Evolutionary conservation across 1,284 basidiomycete genomes (phyloP).

Genomic region (Ganoderma boninense): DNA sequence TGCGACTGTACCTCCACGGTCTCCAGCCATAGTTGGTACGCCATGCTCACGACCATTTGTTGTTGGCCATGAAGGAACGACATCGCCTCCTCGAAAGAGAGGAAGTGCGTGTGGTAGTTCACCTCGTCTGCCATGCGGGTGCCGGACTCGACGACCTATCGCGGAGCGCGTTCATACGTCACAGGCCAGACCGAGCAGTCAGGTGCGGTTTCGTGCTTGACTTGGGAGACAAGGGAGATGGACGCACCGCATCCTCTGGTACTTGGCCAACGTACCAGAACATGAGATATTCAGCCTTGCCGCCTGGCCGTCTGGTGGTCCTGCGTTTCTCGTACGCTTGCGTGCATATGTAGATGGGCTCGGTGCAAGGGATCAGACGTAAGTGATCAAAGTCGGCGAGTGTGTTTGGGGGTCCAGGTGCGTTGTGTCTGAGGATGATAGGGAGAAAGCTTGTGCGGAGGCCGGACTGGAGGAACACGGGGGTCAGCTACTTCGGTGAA

Average conservation of each 20-base stretch:
- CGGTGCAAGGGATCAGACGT: conserved; percentile 44
- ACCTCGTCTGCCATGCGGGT: conserved; percentile 67
- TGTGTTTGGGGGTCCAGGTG: conserved; percentile 47
- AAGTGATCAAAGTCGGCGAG: conserved; percentile 5
- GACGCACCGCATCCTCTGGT: conserved; percentile 56
- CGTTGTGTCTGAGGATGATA: conserved; percentile 47
- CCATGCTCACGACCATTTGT: conserved; percentile 19
- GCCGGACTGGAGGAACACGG: conserved; percentile 52
- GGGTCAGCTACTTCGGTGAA: background rate
- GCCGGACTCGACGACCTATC: conserved; percentile 52
- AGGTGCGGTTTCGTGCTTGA: background rate
- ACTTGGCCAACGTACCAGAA: conserved; percentile 65
- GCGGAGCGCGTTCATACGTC: background rate
- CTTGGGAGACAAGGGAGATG: background rate
- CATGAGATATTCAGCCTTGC: conserved; percentile 57
- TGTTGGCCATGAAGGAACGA: conserved; percentile 30
- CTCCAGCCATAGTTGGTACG: conserved; percentile 29
- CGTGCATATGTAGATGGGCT: conserved; percentile 56
- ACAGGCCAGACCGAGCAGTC: background rate
- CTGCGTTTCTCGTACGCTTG: conserved; percentile 37
- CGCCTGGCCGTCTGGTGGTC: conserved; percentile 14
- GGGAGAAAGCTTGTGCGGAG: conserved; percentile 59
- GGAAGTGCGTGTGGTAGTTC: conserved; percentile 48
- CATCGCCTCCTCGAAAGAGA: conserved; percentile 41
- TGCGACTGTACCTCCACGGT: conserved; percentile 13